Evolutionary conservation across 2,329 filamentous ascomycete species (phyloP).

Genomic region (Aureobasidium leucospermi): DNA sequence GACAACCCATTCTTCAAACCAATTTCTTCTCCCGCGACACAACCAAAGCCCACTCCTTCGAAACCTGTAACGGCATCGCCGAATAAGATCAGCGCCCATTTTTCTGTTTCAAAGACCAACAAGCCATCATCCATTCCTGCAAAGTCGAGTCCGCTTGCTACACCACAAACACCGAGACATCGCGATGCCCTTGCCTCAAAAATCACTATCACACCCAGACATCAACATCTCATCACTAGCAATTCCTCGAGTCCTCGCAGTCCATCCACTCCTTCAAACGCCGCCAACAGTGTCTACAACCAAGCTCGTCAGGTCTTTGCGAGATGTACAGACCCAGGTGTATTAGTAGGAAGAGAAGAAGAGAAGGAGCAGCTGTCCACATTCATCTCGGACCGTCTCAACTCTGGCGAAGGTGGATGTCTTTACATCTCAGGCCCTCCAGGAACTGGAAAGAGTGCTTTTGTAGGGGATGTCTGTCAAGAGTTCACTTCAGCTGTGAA

Average conservation of each 20-base stretch:
- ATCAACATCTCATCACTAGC: conserved; percentile 70
- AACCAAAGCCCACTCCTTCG: conserved; percentile 33
- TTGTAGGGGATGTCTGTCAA: conserved; percentile 72
- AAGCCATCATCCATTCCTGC: conserved; percentile 26
- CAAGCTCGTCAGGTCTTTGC: conserved; percentile 81
- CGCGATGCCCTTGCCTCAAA: conserved; percentile 67
- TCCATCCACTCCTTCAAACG: conserved; percentile 61
- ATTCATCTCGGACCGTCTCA: conserved; percentile 62
- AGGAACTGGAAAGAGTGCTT: conserved; percentile 92
- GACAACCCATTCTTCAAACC: conserved; percentile 47
- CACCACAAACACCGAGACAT: conserved; percentile 63
- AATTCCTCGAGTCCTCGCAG: conserved; percentile 71
- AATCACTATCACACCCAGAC: conserved; percentile 71
- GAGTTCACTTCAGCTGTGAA: conserved; percentile 46
- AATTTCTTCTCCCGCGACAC: conserved; percentile 33
- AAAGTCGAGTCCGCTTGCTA: conserved; percentile 25
- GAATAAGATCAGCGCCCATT: conserved; percentile 36
- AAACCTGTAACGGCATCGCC: conserved; percentile 43
- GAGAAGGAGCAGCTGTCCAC: conserved; percentile 57
- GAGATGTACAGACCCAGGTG: conserved; percentile 65
- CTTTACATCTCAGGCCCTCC: conserved; percentile 93
- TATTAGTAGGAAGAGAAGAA: conserved; percentile 68
- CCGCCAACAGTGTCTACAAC: conserved; percentile 72
- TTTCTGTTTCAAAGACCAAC: conserved; percentile 31
- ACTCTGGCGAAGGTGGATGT: conserved; percentile 62